Percentiles rank a stretch among this genome's conserved stretches.
phyloP scores from a whole-genome alignment of 768 basidiomycete species.

The Agaricus bisporus region DNA sequence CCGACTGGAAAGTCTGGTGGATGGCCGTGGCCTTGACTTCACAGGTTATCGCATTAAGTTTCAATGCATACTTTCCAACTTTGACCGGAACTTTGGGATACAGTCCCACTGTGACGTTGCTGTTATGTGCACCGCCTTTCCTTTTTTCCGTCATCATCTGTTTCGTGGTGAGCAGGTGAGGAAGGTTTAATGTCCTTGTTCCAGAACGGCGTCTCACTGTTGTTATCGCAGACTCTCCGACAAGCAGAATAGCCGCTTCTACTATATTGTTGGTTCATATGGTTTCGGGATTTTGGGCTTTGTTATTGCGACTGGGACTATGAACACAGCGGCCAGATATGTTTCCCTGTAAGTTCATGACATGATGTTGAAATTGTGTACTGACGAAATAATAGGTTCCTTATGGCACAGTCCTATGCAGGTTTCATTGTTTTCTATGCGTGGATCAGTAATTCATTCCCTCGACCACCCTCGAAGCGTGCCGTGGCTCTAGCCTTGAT shows the following conservation, averaged over 20 bases:
- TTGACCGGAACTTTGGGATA: conserved; percentile 69
- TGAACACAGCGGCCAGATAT: conserved; percentile 66
- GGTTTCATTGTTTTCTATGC: conserved; percentile 59
- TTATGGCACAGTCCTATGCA: conserved; percentile 75
- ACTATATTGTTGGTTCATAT: conserved; percentile 55
- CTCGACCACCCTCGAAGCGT: conserved; percentile 75
- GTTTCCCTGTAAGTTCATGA: conserved; percentile 48
- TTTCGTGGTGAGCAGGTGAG: conserved; percentile 44
- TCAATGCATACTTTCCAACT: conserved; percentile 80
- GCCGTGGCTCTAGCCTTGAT: conserved; percentile 77
- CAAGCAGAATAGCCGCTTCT: conserved; percentile 65
- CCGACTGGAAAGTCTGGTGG: conserved; percentile 85
- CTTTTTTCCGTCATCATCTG: conserved; percentile 56
- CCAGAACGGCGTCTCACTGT: not conserved
- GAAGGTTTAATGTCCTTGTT: not conserved
- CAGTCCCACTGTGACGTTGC: conserved; percentile 54
- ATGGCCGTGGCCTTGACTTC: conserved; percentile 57
- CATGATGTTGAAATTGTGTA: not conserved
- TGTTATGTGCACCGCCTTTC: conserved; percentile 83
- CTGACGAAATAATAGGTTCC: conserved; percentile 35
- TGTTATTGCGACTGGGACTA: conserved; percentile 63
- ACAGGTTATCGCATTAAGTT: conserved; percentile 59
- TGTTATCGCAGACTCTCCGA: conserved; percentile 61
- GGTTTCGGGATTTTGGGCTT: conserved; percentile 67
- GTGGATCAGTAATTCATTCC: conserved; percentile 50